These are phyloP conservation scores for Akanthomyces muscarius DNA, from an alignment of 2,329 filamentous ascomycete genomes.

Conservation along the genomic window DNA sequence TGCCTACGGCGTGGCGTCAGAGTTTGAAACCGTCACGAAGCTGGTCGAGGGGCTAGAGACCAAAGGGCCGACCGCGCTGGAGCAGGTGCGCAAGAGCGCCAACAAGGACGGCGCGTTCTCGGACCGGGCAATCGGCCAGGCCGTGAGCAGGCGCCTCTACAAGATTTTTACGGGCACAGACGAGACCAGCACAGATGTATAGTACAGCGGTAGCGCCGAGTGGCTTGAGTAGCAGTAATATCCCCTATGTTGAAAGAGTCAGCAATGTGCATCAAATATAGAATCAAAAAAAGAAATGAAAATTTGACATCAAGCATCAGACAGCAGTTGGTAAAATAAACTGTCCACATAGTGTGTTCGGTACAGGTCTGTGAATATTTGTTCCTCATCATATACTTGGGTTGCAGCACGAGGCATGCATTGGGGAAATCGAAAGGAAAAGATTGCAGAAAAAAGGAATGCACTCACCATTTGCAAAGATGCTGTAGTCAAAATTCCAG, in stretches of 20 bases:
- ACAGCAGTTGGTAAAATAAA: slow-evolving; percentile 77
- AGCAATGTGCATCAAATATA: slow-evolving; percentile 10
- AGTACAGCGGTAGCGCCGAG: neutral
- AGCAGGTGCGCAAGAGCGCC: slow-evolving; percentile 54
- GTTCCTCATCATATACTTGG: slow-evolving; percentile 60
- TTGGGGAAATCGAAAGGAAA: slow-evolving; percentile 4
- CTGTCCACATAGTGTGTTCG: slow-evolving; percentile 66
- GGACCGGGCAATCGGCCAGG: slow-evolving; percentile 52
- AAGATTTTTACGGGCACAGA: slow-evolving; percentile 58
- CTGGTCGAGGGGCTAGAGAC: slow-evolving; percentile 57
- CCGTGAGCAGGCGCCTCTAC: slow-evolving; percentile 55
- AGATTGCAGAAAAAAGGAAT: slow-evolving; percentile 19
- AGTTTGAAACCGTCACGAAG: slow-evolving; percentile 55
- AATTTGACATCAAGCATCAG: slow-evolving; percentile 46
- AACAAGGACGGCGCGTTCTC: slow-evolving; percentile 55
- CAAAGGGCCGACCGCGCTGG: slow-evolving; percentile 58
- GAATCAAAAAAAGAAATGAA: slow-evolving; percentile 19
- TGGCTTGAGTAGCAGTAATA: neutral
- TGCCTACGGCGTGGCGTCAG: slow-evolving; percentile 62
- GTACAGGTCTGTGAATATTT: slow-evolving; percentile 81
- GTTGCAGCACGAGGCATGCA: slow-evolving; percentile 4
- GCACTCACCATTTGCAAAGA: slow-evolving; percentile 37
- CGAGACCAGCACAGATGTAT: slow-evolving; percentile 53
- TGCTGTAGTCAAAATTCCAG: neutral
- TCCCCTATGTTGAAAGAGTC: slow-evolving; percentile 7